Base-by-base conservation (phyloP, 148 eudicot species). In the Fagopyrum homotropicum region DNA sequence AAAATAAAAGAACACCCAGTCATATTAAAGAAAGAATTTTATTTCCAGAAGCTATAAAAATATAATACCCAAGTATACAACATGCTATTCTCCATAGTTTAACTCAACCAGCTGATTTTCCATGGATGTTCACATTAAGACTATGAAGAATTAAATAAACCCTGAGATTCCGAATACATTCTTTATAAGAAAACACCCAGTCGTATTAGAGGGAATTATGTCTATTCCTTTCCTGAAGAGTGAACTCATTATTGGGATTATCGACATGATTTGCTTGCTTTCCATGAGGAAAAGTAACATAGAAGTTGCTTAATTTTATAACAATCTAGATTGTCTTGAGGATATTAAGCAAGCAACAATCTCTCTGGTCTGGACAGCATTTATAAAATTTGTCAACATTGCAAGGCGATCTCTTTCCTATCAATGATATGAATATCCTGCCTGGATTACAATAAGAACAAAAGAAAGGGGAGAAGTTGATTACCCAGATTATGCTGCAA, bases 401-500 rank as follows among this genome's bases (percentile, higher is more conserved):
- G 45, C 3, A 9, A 64, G 17, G 30, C n/a, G 5, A 61, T 64
- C 9, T 64, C 70, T 35, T 35, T 64, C 45, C 45, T 64, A 14
- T 64, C n/a, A 35, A 64, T 64, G 47, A 40, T 44, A 63, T 63
- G 16, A 63, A 10, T 63, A 63, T 12, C 69, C 14, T 30, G 47
- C 43, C 71, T 72, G 19, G 44, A 60, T 45, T 45, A 44, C 77
- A 45, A 7, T 47, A 46, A n/a, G 8, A 16, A 19, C 50, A 69
- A 46, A 69, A 35, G 69, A 11, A 66, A 40, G 9, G 43, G 19
- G 66, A 43, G 69, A 51, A 57, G 43, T 45, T 60, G 54, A 78
- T 80, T 89, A 95, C 99, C 99, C 82, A 96, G 88, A 84, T 92
- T 96, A 77, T 92, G 97, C 83, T 96, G 99, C 82, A 96, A 85